A percentile compares a stretch with the other conserved stretches of the same genome.
phyloP scores from a whole-genome alignment of 768 basidiomycete species.

The Podaxis sp. region DNA sequence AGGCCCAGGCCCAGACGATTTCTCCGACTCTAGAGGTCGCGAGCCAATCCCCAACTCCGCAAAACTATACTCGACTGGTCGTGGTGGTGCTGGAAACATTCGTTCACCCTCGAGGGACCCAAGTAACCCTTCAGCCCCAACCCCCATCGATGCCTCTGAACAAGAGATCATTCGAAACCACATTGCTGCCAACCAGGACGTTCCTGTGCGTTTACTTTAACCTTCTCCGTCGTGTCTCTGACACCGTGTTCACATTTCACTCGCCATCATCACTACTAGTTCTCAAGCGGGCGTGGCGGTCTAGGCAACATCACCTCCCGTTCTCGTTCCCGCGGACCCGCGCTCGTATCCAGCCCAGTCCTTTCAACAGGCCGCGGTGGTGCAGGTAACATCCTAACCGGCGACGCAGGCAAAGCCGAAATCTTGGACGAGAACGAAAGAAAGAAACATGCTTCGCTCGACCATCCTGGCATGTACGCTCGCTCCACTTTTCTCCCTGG shows the following conservation, averaged over 20 bases:
- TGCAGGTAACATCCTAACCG: slow-evolving; percentile 48
- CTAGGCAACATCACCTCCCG: slow-evolving; percentile 54
- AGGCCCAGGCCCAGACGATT: slow-evolving; percentile 54
- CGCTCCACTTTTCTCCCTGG: slow-evolving; percentile 15
- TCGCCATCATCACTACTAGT: slow-evolving; percentile 22
- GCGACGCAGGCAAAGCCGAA: slow-evolving; percentile 19
- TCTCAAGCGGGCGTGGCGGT: slow-evolving; percentile 66
- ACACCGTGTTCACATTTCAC: background rate
- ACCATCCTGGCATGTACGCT: slow-evolving; percentile 35
- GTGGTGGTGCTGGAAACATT: slow-evolving; percentile 85
- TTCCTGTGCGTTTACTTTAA: slow-evolving; percentile 26
- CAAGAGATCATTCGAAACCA: slow-evolving; percentile 36
- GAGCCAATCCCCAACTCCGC: slow-evolving; percentile 37
- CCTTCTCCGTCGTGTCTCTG: background rate
- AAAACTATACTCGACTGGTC: slow-evolving; percentile 57
- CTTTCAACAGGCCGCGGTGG: slow-evolving; percentile 64
- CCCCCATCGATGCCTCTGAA: slow-evolving; percentile 30
- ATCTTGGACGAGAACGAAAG: slow-evolving; percentile 23
- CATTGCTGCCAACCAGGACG: slow-evolving; percentile 23
- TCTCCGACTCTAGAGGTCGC: slow-evolving; percentile 55
- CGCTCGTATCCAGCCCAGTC: slow-evolving; percentile 14
- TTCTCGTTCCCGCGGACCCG: slow-evolving; percentile 47
- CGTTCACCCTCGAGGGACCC: slow-evolving; percentile 56
- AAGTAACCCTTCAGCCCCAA: slow-evolving; percentile 17
- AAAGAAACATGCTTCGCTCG: slow-evolving; percentile 20